These are phyloP conservation scores for Annona cherimola DNA, from an alignment of 164 flowering plant genomes.

Conservation along the genomic window DNA sequence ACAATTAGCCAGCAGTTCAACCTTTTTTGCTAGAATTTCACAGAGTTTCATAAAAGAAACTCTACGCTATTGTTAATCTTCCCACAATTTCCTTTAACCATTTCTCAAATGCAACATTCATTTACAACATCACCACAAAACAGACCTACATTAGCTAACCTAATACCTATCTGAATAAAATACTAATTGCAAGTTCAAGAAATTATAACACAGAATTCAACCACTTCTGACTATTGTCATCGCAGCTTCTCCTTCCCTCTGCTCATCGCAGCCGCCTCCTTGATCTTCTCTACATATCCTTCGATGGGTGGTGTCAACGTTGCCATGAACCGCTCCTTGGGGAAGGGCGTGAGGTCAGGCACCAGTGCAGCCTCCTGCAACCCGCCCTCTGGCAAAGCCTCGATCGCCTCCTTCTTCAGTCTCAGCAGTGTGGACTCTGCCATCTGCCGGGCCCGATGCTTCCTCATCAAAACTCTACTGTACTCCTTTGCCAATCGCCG, in stretches of 20 bases:
- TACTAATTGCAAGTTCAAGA: neutral
- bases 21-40: too few species aligned
- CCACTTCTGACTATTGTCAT: slow-evolving; percentile 28
- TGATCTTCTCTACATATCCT: slow-evolving; percentile 70
- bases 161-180: too few species aligned
- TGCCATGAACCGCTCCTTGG: slow-evolving; percentile 69
- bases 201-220: neutral
- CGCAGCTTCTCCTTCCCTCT: slow-evolving; percentile 54
- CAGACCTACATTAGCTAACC: too few species aligned
- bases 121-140: too few species aligned
- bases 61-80: too few species aligned
- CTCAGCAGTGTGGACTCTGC: slow-evolving; percentile 53
- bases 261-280: slow-evolving; percentile 55
- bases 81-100: too few species aligned
- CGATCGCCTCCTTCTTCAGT: slow-evolving; percentile 79
- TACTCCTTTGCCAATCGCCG: slow-evolving; percentile 80
- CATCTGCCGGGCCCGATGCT: slow-evolving; percentile 62
- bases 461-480: slow-evolving; percentile 74
- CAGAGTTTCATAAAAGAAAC: too few species aligned
- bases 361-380: slow-evolving; percentile 62
- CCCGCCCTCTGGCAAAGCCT: slow-evolving; percentile 65
- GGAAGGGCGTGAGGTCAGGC: slow-evolving; percentile 74
- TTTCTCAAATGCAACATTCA: too few species aligned
- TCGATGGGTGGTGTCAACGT: slow-evolving; percentile 90
- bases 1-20: too few species aligned